Percentiles rank a stretch among this genome's conserved stretches.
phyloP scores from a whole-genome alignment of 108 stramenopile genomes.

The Conticribra weissflogii region DNA sequence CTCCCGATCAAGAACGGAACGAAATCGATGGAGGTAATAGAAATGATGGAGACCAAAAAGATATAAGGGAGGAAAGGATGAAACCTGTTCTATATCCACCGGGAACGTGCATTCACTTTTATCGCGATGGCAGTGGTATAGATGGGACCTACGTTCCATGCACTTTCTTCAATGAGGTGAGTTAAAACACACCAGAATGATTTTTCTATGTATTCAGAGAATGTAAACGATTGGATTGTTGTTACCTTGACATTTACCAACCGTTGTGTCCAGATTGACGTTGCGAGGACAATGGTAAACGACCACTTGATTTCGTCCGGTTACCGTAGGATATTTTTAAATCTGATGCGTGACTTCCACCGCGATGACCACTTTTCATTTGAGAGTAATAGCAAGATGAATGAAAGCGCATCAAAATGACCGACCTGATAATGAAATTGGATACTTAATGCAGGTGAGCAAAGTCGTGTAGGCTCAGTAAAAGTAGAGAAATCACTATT shows the following conservation, averaged over 20 bases:
- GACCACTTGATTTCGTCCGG: slow-evolving; percentile 79
- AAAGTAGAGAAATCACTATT: too few relatives aligned
- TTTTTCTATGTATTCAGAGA: too few relatives aligned
- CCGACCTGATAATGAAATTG: too few relatives aligned
- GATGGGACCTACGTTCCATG: slow-evolving; percentile 74
- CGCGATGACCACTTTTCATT: slow-evolving; percentile 68
- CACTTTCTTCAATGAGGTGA: slow-evolving; percentile 65
- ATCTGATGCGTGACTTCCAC: slow-evolving; percentile 66
- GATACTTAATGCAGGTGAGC: too few relatives aligned
- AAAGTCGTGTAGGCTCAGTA: too few relatives aligned
- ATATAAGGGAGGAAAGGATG: slow-evolving; percentile 20
- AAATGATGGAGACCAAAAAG: not conserved
- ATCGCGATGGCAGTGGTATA: slow-evolving; percentile 75
- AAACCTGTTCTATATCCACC: slow-evolving; percentile 56
- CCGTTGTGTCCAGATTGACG: too few relatives aligned
- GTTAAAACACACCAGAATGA: too few relatives aligned
- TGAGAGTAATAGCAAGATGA: slow-evolving; percentile 8
- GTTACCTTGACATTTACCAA: too few relatives aligned
- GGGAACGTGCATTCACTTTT: slow-evolving; percentile 82
- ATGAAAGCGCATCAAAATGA: not conserved
- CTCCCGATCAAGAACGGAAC: too few relatives aligned
- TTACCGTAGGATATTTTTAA: slow-evolving; percentile 68
- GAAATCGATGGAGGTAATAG: not conserved
- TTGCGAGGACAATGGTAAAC: slow-evolving; percentile 79
- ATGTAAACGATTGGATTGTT: not conserved